Evolutionary conservation across 2,329 filamentous ascomycete genomes (phyloP), one percentile per base, ranked within the genome.

Genomic region (Xylaria sp.): DNA sequence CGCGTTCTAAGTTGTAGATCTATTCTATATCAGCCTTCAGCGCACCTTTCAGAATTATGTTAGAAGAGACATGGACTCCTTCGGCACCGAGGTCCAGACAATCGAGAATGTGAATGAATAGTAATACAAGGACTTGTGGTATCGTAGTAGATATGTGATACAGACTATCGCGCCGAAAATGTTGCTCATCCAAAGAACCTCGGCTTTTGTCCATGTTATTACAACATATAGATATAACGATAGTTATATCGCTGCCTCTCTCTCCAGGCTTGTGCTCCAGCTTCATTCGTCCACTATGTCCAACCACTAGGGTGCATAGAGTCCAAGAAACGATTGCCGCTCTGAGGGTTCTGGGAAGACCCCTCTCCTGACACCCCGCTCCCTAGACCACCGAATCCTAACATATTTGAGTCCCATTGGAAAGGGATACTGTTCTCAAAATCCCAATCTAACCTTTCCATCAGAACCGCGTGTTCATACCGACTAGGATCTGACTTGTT

Each of bases 231-330:
- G n/a, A 17, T 13, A 39, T 11, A 39, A 39, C 15, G 10, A 17
- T 39, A 11, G n/a, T n/a, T n/a, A n/a, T n/a, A n/a, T n/a, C n/a
- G n/a, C n/a, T n/a, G n/a, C n/a, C n/a, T n/a, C n/a, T n/a, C n/a
- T n/a, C n/a, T 45, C 2, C 20, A 4, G 7, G 11, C 11, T 27
- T 10, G 20, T 3, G 44, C 22, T 47, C 44, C 44, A 3, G n/a
- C n/a, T n/a, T n/a, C n/a, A n/a, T n/a, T n/a, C n/a, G n/a, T n/a
- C 6, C 13, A n/a, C 15, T 38, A 50, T 20, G 31, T 11, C 42
- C 31, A 50, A 38, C 56, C 44, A 39, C 31, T 49, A n/a, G 42
- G 56, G 20, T 50, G 44, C 22, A 22, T 39, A n/a, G 56, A 59
- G 44, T 39, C 56, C 22, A 59, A 39, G 44, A 59, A 50, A 29